A percentile compares a stretch with the other conserved stretches of the same genome.
These are phyloP conservation scores for Striga asiatica DNA, from an alignment of 257 asterid species.

Conservation along the genomic window DNA sequence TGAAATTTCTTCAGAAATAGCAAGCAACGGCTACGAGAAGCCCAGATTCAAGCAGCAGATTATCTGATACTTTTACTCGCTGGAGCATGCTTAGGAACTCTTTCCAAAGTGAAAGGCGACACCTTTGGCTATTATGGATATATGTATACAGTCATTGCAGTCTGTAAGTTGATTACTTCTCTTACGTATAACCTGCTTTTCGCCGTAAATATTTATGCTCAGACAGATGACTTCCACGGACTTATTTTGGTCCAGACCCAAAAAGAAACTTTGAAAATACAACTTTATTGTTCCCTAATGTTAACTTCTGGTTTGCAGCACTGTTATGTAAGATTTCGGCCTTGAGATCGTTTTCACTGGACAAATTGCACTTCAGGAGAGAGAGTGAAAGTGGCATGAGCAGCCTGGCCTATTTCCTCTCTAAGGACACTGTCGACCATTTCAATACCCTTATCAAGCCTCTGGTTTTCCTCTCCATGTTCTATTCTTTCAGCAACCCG, in stretches of 20 bases:
- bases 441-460: slow-evolving; percentile 80
- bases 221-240: background rate
- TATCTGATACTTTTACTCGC: slow-evolving; percentile 86
- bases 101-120: slow-evolving; percentile 76
- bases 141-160: slow-evolving; percentile 84
- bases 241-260: background rate
- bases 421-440: slow-evolving; percentile 83
- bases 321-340: slow-evolving; percentile 88
- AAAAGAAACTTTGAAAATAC: background rate
- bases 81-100: slow-evolving; percentile 94
- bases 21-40: slow-evolving; percentile 93
- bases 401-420: slow-evolving; percentile 82
- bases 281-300: slow-evolving; percentile 6
- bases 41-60: slow-evolving; percentile 84
- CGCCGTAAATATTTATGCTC: background rate
- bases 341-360: slow-evolving; percentile 71
- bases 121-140: slow-evolving; percentile 79
- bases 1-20: slow-evolving; percentile 40
- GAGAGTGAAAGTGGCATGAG: slow-evolving; percentile 86
- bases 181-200: slow-evolving; percentile 1
- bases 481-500: slow-evolving; percentile 82
- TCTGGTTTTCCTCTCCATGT: slow-evolving; percentile 87
- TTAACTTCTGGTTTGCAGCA: slow-evolving; percentile 44
- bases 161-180: slow-evolving; percentile 55
- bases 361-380: slow-evolving; percentile 68